A percentile compares a stretch with the other conserved stretches of the same genome.
These are phyloP conservation scores for Amanita pseudoporphyria DNA, from an alignment of 768 basidiomycete species.

Conservation along the genomic window DNA sequence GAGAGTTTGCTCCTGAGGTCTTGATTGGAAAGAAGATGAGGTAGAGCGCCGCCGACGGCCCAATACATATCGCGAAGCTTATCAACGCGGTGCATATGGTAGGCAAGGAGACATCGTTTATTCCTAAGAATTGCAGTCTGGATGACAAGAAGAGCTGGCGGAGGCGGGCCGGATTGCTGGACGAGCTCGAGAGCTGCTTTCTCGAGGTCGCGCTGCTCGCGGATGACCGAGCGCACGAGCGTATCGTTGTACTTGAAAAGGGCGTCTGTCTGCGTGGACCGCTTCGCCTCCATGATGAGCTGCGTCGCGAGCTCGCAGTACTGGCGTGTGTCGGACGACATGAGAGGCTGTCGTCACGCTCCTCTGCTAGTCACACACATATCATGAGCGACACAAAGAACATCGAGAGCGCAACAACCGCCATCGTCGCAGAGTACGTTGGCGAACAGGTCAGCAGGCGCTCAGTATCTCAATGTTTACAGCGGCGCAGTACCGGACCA, in stretches of 20 bases:
- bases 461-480: constrained; percentile 7
- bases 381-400: constrained; percentile 10
- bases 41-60: constrained; percentile 79
- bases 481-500: constrained; percentile 61
- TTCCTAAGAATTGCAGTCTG: constrained; percentile 88
- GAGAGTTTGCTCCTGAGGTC: constrained; percentile 67
- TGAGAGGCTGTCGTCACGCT: constrained; percentile 13
- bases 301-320: constrained; percentile 83
- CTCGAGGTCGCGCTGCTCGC: constrained; percentile 89
- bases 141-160: constrained; percentile 67
- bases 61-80: constrained; percentile 85
- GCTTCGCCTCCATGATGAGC: constrained; percentile 77
- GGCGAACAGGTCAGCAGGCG: background rate
- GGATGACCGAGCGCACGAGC: constrained; percentile 75
- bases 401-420: constrained; percentile 21
- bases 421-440: constrained; percentile 19
- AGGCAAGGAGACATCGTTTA: constrained; percentile 93
- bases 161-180: constrained; percentile 30
- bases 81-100: constrained; percentile 81
- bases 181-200: constrained; percentile 34
- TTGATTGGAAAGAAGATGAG: constrained; percentile 62
- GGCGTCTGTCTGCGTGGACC: constrained; percentile 76
- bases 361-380: too few species aligned
- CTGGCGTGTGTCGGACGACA: constrained; percentile 47
- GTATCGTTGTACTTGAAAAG: constrained; percentile 89